Percentiles rank a stretch among this genome's conserved stretches.
Evolutionary conservation across 2,329 filamentous ascomycete genomes (phyloP).

Genomic region (Clonostachys solani): DNA sequence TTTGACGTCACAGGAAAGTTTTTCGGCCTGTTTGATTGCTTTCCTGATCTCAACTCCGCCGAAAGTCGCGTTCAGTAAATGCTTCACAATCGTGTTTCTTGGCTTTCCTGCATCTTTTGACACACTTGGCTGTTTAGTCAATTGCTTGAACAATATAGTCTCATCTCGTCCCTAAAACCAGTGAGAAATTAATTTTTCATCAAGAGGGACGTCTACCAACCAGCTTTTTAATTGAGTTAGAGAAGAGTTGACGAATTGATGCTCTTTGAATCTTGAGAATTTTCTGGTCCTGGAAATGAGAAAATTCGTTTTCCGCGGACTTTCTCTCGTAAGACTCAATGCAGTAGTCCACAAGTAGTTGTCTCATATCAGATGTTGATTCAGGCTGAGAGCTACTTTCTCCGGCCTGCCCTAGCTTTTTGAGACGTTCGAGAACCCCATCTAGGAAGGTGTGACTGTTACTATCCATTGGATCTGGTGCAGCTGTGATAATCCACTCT

Average conservation of each 20-base stretch:
- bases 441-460: background rate
- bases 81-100: background rate
- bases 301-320: background rate
- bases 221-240: constrained; percentile 1
- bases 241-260: constrained; percentile 1
- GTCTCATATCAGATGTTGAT: constrained; percentile 5
- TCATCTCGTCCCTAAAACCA: constrained; percentile 1
- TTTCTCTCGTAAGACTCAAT: constrained; percentile 5
- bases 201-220: background rate
- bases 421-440: background rate
- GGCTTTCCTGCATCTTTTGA: background rate
- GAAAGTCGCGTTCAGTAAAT: background rate
- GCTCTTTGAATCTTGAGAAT: background rate
- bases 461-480: background rate
- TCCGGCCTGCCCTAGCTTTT: background rate
- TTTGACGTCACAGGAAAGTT: constrained; percentile 10
- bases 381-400: background rate
- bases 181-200: constrained; percentile 1
- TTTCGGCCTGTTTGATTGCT: constrained; percentile 2
- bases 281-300: background rate
- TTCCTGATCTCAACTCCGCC: background rate
- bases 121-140: background rate
- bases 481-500: constrained; percentile 4
- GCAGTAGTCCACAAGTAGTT: constrained; percentile 8
- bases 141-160: constrained; percentile 2